Evolutionary conservation across 2,329 filamentous ascomycete genomes (phyloP), one percentile per base, ranked within the genome.

Genomic region (Sclerotinia borealis): DNA sequence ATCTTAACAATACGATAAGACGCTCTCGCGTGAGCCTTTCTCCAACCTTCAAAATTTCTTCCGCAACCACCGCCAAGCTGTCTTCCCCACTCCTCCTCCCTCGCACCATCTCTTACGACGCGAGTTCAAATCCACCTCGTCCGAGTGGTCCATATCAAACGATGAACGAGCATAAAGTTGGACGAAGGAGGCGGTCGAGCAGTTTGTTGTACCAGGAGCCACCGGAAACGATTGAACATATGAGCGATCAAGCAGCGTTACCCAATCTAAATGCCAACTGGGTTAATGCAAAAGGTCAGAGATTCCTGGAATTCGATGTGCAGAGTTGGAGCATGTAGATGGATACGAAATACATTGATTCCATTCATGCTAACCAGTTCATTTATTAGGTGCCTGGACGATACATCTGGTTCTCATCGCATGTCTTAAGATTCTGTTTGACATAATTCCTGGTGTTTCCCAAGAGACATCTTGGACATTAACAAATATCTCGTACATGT

Each of bases 401-500:
- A 97, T 99, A 76, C 95, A 99, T 79, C 85, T 96, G 71, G 91
- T 99, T 73, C 81, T 97, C 73, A 99, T 99, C 76, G 81, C 89
- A 65, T 86, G 87, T 73, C 86, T 96, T 75, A 99, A 99, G 80
- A 93, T 99, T 75, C 85, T 99, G 73, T 99, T 93, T 82, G 92
- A 97, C 78, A 93, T 96, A 74, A 90, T 99, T 67, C 95, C 95
- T 22, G 92, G 93, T 70, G 90, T 98, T 71, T 96, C 93, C 39
- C 95, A 98, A 79, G 95, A 99, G 79, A 96, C 92, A 47, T 98
- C 93, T 66, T 99, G 95, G 95, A 99, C 95, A 13, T 82, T 99
- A 70, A 96, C 93, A 77, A 99, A 99, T 79, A 96, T 98, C 77
- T 92, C 92, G 59, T 99, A 99, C 83, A 98, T 98, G 93, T 90